A percentile compares a stretch with the other conserved stretches of the same genome.
These are phyloP conservation scores for Microcera coccophila DNA, from an alignment of 2,329 filamentous ascomycete species.

Conservation along the genomic window DNA sequence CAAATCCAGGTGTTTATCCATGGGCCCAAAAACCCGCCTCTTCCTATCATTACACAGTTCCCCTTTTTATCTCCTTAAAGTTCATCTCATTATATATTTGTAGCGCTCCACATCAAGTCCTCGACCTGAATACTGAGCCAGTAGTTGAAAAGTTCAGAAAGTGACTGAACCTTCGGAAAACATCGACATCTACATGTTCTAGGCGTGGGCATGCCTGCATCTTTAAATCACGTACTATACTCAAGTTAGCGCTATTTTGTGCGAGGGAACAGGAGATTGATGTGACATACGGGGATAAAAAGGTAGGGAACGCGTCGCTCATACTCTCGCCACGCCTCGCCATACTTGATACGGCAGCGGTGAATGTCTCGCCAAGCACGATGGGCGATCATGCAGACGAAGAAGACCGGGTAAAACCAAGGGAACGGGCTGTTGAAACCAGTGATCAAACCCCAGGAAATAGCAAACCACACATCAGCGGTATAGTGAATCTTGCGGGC, in stretches of 20 bases:
- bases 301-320: slow-evolving; percentile 74
- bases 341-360: slow-evolving; percentile 75
- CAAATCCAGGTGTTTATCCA: neutral
- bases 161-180: too few species aligned
- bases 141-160: too few species aligned
- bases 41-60: neutral
- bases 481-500: slow-evolving; percentile 62
- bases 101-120: too few species aligned
- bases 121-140: too few species aligned
- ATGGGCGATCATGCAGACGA: slow-evolving; percentile 75
- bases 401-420: slow-evolving; percentile 89
- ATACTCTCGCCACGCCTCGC: slow-evolving; percentile 76
- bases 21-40: neutral
- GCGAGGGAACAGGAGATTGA: neutral
- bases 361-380: slow-evolving; percentile 73
- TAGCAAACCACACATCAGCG: slow-evolving; percentile 47
- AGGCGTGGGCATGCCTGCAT: too few species aligned
- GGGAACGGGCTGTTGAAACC: slow-evolving; percentile 69
- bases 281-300: slow-evolving; percentile 64
- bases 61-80: neutral
- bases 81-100: neutral
- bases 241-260: slow-evolving; percentile 12
- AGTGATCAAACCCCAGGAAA: slow-evolving; percentile 50
- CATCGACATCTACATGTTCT: too few species aligned
- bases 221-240: slow-evolving; percentile 42